Percentiles rank a stretch among this genome's conserved stretches.
phyloP scores from a whole-genome alignment of 305 asterid genomes.

The Fraxinus greggii region DNA sequence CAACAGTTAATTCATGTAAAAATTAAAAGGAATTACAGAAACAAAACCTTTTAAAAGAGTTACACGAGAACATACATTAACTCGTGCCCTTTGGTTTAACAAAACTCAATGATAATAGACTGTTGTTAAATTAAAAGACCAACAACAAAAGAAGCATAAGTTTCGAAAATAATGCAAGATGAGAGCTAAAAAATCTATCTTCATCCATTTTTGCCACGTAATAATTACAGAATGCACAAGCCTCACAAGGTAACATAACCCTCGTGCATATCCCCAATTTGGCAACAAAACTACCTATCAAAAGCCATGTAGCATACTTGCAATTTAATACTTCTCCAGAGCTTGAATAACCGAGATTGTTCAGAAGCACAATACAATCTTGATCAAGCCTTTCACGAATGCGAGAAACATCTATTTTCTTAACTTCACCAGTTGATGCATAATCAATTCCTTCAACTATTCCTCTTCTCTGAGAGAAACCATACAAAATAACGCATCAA shows the following conservation, averaged over 20 bases:
- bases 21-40: slow-evolving; percentile 12
- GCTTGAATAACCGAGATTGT: slow-evolving; percentile 91
- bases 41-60: background rate
- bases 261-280: slow-evolving; percentile 30
- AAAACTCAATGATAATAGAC: background rate
- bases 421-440: slow-evolving; percentile 92
- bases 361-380: slow-evolving; percentile 69
- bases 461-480: slow-evolving; percentile 79
- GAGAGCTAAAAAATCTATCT: slow-evolving; percentile 7
- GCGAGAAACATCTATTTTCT: slow-evolving; percentile 83
- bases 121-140: background rate
- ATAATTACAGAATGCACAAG: slow-evolving; percentile 16
- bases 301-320: slow-evolving; percentile 81
- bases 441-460: slow-evolving; percentile 89
- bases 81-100: background rate
- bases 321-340: slow-evolving; percentile 97
- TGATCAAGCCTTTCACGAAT: slow-evolving; percentile 84
- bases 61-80: background rate
- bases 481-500: background rate
- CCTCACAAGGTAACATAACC: slow-evolving; percentile 9
- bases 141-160: slow-evolving; percentile 6
- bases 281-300: slow-evolving; percentile 57
- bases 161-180: slow-evolving; percentile 12
- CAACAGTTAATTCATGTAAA: background rate
- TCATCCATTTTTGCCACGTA: slow-evolving; percentile 1